A percentile compares a stretch with the other conserved stretches of the same genome.
Evolutionary conservation across 1,284 basidiomycete genomes (phyloP).

Genomic region (Meripilus lineatus): DNA sequence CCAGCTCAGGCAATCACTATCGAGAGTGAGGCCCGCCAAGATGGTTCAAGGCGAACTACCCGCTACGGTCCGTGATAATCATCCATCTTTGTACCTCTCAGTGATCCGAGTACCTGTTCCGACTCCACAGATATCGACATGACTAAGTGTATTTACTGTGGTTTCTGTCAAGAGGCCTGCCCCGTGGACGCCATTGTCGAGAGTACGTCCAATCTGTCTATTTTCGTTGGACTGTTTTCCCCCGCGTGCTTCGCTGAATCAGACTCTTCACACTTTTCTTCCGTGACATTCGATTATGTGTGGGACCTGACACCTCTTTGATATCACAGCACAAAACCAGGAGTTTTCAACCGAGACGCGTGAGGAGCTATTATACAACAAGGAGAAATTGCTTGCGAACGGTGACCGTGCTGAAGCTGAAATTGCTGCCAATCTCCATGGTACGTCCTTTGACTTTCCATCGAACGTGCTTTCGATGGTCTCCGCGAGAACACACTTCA

Average conservation of each 20-base stretch:
- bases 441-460: slow-evolving; percentile 37
- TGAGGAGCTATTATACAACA: slow-evolving; percentile 98
- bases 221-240: background rate
- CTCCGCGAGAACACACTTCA: slow-evolving; percentile 2
- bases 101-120: slow-evolving; percentile 10
- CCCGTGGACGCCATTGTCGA: slow-evolving; percentile 99
- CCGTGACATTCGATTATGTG: background rate
- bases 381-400: slow-evolving; percentile 94
- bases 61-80: slow-evolving; percentile 71
- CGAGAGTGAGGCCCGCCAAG: slow-evolving; percentile 93
- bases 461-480: slow-evolving; percentile 14
- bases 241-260: slow-evolving; percentile 6
- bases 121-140: slow-evolving; percentile 81
- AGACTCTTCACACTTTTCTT: background rate
- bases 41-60: slow-evolving; percentile 95
- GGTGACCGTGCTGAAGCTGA: slow-evolving; percentile 97
- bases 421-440: slow-evolving; percentile 89
- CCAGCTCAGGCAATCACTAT: slow-evolving; percentile 99
- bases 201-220: slow-evolving; percentile 54
- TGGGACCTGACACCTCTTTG: slow-evolving; percentile 9
- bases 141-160: slow-evolving; percentile 97
- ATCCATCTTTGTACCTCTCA: slow-evolving; percentile 5
- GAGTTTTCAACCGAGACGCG: slow-evolving; percentile 97
- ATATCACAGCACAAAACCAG: slow-evolving; percentile 79
- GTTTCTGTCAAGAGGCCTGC: slow-evolving; percentile 98